Evolutionary conservation across 371 early-diverging fungal species (phyloP).

Genomic region (Synchytrium microbalum): DNA sequence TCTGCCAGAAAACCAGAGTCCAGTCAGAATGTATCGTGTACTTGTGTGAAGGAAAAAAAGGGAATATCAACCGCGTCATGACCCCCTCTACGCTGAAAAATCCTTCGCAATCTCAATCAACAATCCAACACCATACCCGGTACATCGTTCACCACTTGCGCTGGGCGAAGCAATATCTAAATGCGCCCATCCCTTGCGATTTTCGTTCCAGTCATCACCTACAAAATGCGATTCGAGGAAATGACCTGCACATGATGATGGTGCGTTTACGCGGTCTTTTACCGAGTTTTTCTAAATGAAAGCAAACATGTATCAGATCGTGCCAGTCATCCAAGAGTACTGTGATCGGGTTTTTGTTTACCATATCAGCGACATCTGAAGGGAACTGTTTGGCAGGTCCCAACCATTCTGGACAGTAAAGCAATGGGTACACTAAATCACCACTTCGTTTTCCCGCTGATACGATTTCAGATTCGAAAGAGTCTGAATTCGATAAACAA

Average conservation of each 20-base stretch:
- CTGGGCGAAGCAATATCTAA: constrained; percentile 25
- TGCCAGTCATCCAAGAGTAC: background rate
- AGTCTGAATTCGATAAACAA: constrained; percentile 25
- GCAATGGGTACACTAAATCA: constrained; percentile 18
- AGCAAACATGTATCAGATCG: constrained; percentile 16
- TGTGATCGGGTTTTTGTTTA: background rate
- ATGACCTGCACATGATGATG: constrained; percentile 34
- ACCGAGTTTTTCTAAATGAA: constrained; percentile 42
- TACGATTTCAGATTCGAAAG: constrained; percentile 27
- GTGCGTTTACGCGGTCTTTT: constrained; percentile 36
- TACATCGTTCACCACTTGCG: constrained; percentile 16
- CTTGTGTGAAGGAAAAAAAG: too few species aligned
- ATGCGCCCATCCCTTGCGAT: constrained; percentile 31
- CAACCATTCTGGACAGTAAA: constrained; percentile 21
- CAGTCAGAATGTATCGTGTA: too few species aligned
- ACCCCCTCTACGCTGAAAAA: too few species aligned
- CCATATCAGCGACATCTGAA: constrained; percentile 12
- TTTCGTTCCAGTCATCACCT: constrained; percentile 22
- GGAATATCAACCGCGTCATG: too few species aligned
- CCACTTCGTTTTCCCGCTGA: constrained; percentile 25
- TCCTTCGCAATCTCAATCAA: constrained; percentile 17
- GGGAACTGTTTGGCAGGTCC: constrained; percentile 21
- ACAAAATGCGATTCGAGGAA: constrained; percentile 36
- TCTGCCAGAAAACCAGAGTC: too few species aligned
- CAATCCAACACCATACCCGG: constrained; percentile 28